Evolutionary conservation across 176 grass and related monocot species (phyloP), one percentile per base, ranked within the genome.

Genomic region (Lolium rigidum): DNA sequence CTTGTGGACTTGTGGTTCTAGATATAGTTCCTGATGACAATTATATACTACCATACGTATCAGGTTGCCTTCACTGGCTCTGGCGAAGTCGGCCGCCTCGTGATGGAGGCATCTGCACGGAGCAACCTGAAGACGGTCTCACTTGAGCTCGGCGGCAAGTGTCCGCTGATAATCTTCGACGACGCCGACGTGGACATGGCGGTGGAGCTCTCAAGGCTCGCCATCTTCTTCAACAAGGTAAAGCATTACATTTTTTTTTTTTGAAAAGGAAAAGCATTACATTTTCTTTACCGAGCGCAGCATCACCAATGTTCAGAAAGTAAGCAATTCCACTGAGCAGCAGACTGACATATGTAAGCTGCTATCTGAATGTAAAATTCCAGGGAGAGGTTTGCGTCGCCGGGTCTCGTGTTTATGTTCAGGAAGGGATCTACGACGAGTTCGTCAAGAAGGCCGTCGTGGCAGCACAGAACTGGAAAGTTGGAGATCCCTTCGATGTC

Each of bases 71-170:
- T 98, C 85, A 98, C 95, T 0, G 95, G 95, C 2, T 98, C 95
- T 51, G 87, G 91, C 0, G 91, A 95, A 48, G 85, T 90, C 0
- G 95, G 95, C 1, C 90, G 95, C 35, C 35, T 84, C 21, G 76
- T 98, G 66, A 98, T 98, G 95, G 91, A 95, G 87, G 80, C 95
- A 0, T 85, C 95, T 0, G 95, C 95, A 1, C 78, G 82, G 74
- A 97, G 95, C 83, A 98, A 98, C 85, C 67, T 98, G 66, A 98
- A 98, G 91, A 79, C 35, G 3, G 90, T 98, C 1, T 95, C 95
- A 12, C 95, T 98, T 5, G 95, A 98, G 87, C 84, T 98, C 22
- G 95, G 95, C 5, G 95, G 95, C 77, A 98, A 98, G 83, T 95
- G 89, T 0, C 95, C 92, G 15, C 51, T 98, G 74, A 93, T 98